phyloP scores from a whole-genome alignment of 495 filamentous ascomycete species.

The Neurospora sp. region DNA sequence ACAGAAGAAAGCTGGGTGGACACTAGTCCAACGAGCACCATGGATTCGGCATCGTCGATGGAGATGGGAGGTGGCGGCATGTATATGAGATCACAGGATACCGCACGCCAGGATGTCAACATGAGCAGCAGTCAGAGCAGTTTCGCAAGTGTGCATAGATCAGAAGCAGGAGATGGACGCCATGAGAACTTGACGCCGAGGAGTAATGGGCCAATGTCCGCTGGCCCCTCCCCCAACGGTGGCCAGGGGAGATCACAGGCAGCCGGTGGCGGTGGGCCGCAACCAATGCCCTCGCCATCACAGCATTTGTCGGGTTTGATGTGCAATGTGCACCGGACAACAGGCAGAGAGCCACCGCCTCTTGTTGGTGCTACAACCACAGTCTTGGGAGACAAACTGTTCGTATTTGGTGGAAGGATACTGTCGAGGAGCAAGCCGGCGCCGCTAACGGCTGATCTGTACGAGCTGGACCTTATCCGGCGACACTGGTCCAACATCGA shows the following conservation, averaged over 20 bases:
- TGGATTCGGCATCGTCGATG: conserved; percentile 49
- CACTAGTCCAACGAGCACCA: conserved; percentile 40
- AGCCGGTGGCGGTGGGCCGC: conserved; percentile 40
- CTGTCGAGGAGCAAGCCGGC: conserved; percentile 69
- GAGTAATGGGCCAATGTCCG: conserved; percentile 41
- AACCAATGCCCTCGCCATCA: conserved; percentile 33
- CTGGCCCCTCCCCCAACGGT: conserved; percentile 35
- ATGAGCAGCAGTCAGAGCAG: conserved; percentile 51
- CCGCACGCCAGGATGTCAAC: conserved; percentile 12
- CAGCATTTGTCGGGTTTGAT: conserved; percentile 74
- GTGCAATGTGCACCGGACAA: conserved; percentile 86
- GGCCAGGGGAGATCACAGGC: conserved; percentile 27
- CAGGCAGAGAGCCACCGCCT: conserved; percentile 80
- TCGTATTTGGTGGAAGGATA: conserved; percentile 88
- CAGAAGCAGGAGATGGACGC: conserved; percentile 35
- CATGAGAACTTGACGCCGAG: conserved; percentile 38
- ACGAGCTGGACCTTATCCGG: conserved; percentile 83
- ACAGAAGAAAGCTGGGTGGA: conserved; percentile 22
- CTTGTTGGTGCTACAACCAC: conserved; percentile 93
- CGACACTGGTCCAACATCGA: conserved; percentile 91
- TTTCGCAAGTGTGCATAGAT: conserved; percentile 28
- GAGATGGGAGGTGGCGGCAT: conserved; percentile 22
- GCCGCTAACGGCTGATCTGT: conserved; percentile 76
- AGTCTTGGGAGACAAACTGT: conserved; percentile 85
- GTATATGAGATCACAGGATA: conserved; percentile 17